Evolutionary conservation across 2,329 filamentous ascomycete species (phyloP), one percentile per base, ranked within the genome.

Genomic region (Scedosporium apiospermum): DNA sequence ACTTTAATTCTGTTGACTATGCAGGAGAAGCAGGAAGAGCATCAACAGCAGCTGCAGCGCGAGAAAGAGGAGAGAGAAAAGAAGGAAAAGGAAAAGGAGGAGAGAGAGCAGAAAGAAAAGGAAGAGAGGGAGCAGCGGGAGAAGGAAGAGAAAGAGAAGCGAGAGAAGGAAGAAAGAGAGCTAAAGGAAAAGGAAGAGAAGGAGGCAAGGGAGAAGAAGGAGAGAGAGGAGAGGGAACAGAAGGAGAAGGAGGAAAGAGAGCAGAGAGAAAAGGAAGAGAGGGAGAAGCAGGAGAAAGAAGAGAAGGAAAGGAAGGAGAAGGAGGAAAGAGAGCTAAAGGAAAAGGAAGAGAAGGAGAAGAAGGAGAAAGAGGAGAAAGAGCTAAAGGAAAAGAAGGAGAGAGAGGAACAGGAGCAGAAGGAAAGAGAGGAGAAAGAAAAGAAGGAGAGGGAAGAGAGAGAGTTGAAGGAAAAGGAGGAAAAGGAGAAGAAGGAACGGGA

Each of bases 91-190:
- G 49, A 58, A 21, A 44, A 34, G 61, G 44, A 59, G 44, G 27
- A 67, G 67, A 74, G 91, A 88, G 88, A 92, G 92, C 72, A 90
- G 27, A 41, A 44, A 21, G 18, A 41, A 6, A 63, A 62, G 38
- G 49, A 46, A 38, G 38, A 41, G 58, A 42, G 27, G 7, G 18
- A 27, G 6, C 57, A 59, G 58, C 49, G 14, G 4, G 23, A 27
- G 23, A 12, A 55, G 21, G 51, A 55, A 21, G n/a, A 21, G 6
- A 21, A 21, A 7, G n/a, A 18, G 44, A 18, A 14, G 51, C n/a
- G 23, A 27, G 21, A 14, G 23, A 26, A 27, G 51, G 21, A 26
- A 23, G 23, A 55, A 5, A 23, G 5, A 16, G 21, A 55, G 9
- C 4, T 6, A n/a, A 21, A 60, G 27, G 30, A 34, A 23, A 60